A percentile compares a stretch with the other conserved stretches of the same genome.
These are phyloP conservation scores for Acer negundo DNA, from an alignment of 345 rosid species.

Conservation along the genomic window DNA sequence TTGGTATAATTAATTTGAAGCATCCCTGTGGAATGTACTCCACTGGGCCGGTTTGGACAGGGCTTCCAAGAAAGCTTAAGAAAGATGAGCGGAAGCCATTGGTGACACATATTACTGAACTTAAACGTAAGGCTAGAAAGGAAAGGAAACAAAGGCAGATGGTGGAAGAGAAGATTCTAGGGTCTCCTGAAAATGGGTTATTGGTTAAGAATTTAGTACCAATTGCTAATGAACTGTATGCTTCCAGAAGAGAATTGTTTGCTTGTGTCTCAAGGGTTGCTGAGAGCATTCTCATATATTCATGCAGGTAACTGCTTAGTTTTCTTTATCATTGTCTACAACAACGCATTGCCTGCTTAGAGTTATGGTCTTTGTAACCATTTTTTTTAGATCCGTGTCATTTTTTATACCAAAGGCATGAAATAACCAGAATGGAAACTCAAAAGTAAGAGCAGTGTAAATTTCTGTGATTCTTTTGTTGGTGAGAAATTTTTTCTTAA, in stretches of 20 bases:
- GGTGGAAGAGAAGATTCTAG: slow-evolving; percentile 38
- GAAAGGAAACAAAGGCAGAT: slow-evolving; percentile 37
- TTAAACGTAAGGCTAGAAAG: slow-evolving; percentile 41
- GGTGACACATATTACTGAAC: slow-evolving; percentile 47
- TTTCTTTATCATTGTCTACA: background rate
- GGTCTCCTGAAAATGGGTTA: slow-evolving; percentile 52
- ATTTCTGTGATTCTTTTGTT: background rate
- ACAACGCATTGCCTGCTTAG: no score
- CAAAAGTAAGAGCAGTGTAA: background rate
- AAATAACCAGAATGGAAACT: background rate
- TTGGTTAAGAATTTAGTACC: slow-evolving; percentile 44
- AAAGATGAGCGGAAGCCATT: slow-evolving; percentile 48
- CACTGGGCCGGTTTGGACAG: slow-evolving; percentile 18
- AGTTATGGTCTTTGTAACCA: background rate
- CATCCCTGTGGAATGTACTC: slow-evolving; percentile 25
- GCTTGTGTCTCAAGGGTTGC: slow-evolving; percentile 40
- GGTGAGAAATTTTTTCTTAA: background rate
- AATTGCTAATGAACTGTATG: slow-evolving; percentile 43
- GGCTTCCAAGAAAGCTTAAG: slow-evolving; percentile 40
- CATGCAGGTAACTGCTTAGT: slow-evolving; percentile 40
- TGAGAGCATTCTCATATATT: slow-evolving; percentile 25
- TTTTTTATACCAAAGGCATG: background rate
- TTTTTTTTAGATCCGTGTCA: background rate
- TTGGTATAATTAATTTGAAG: slow-evolving; percentile 9
- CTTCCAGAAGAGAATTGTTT: slow-evolving; percentile 35